phyloP scores from a whole-genome alignment of 805 yeast species.

The Starmera dryadoides region DNA sequence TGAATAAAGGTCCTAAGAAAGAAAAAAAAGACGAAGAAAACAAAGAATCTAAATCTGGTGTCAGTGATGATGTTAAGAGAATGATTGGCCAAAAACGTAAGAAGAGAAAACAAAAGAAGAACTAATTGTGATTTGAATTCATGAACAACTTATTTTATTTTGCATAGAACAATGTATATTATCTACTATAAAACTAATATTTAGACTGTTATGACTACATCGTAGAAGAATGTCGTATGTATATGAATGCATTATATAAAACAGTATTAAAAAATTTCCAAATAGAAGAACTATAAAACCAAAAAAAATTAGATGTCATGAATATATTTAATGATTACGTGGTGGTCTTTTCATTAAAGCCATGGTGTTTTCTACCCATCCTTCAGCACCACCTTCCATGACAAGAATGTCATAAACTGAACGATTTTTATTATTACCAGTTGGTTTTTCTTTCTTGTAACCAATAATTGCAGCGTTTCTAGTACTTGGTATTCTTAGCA shows the following conservation, averaged over 20 bases:
- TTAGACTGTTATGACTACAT: too few relatives aligned
- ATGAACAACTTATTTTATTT: too few relatives aligned
- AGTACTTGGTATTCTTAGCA: constrained; percentile 89
- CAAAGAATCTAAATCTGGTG: constrained; percentile 24
- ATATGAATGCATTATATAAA: too few relatives aligned
- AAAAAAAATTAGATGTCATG: too few relatives aligned
- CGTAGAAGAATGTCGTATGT: too few relatives aligned
- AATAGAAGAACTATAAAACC: too few relatives aligned
- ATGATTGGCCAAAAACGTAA: constrained; percentile 65
- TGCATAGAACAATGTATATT: neutral
- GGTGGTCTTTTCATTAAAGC: constrained; percentile 64
- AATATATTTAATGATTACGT: constrained; percentile 47
- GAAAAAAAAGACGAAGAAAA: constrained; percentile 16
- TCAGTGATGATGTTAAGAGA: constrained; percentile 51
- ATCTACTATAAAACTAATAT: neutral
- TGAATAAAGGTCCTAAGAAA: constrained; percentile 32
- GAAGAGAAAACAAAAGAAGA: constrained; percentile 44
- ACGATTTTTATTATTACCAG: constrained; percentile 13
- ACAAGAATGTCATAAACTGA: constrained; percentile 53
- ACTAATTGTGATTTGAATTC: too few relatives aligned
- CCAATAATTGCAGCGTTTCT: constrained; percentile 89
- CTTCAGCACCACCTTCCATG: constrained; percentile 83
- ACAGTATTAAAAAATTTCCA: too few relatives aligned
- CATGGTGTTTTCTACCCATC: constrained; percentile 83
- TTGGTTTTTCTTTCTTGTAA: constrained; percentile 30